These are phyloP conservation scores for Alternaria postmessia DNA, from an alignment of 2,329 filamentous ascomycete genomes.

Conservation along the genomic window DNA sequence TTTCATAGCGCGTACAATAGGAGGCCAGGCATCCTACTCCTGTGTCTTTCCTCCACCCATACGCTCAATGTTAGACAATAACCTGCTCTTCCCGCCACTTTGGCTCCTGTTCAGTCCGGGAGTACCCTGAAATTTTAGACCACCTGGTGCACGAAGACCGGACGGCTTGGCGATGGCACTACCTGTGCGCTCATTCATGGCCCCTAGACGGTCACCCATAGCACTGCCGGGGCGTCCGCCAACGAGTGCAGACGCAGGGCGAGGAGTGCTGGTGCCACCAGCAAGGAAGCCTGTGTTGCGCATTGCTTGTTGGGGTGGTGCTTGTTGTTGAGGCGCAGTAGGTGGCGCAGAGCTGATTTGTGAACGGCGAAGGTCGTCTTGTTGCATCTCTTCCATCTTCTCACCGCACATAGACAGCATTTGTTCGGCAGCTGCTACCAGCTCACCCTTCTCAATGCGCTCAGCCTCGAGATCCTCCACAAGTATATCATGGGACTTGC, in stretches of 20 bases:
- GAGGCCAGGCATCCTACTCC: constrained; percentile 27
- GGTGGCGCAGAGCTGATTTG: constrained; percentile 46
- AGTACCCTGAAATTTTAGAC: constrained; percentile 46
- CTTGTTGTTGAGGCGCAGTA: constrained; percentile 19
- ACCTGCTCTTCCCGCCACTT: constrained; percentile 66
- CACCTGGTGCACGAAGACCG: constrained; percentile 67
- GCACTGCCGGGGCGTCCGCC: constrained; percentile 36
- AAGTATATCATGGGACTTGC: constrained; percentile 73
- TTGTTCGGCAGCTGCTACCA: constrained; percentile 82
- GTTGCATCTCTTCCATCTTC: constrained; percentile 50
- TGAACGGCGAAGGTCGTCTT: constrained; percentile 61
- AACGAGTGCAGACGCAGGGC: constrained; percentile 39
- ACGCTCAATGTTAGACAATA: constrained; percentile 86
- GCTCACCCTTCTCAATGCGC: constrained; percentile 82
- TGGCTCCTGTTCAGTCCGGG: constrained; percentile 43
- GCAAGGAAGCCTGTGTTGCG: constrained; percentile 45
- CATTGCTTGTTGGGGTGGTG: constrained; percentile 33
- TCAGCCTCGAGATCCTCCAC: constrained; percentile 74
- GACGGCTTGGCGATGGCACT: constrained; percentile 56
- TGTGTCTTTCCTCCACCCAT: constrained; percentile 69
- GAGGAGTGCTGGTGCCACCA: constrained; percentile 30
- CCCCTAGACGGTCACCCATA: constrained; percentile 33
- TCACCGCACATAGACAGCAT: constrained; percentile 74
- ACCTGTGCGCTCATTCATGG: constrained; percentile 22
- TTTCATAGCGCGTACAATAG: constrained; percentile 5